Percentiles rank a stretch among this genome's conserved stretches.
Conservation (phyloP, 768 basidiomycete genomes). For the Agrocybe pediades region DNA sequence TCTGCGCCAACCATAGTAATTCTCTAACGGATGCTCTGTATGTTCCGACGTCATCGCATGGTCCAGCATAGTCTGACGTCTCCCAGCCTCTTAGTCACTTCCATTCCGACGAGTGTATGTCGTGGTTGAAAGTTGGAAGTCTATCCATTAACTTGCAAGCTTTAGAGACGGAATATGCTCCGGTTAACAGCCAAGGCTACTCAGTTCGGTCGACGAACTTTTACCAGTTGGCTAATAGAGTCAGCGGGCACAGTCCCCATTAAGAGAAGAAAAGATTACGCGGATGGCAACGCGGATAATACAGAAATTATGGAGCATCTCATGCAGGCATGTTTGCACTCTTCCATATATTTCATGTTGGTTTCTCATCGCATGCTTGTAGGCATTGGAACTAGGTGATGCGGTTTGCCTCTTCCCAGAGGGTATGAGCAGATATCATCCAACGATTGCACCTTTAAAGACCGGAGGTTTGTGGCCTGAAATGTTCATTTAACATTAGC, state of each 20-base stretch:
- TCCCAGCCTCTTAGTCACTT: constrained; percentile 69
- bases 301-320: constrained; percentile 67
- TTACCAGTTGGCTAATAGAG: constrained; percentile 91
- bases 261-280: constrained; percentile 71
- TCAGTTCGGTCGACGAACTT: constrained; percentile 79
- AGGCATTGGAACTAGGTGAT: constrained; percentile 79
- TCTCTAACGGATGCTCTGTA: constrained; percentile 86
- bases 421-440: constrained; percentile 83
- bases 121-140: neutral
- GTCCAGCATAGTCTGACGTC: neutral
- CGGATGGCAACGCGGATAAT: constrained; percentile 62
- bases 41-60: constrained; percentile 22
- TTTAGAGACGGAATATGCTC: constrained; percentile 74
- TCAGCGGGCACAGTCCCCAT: constrained; percentile 87
- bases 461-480: constrained; percentile 66
- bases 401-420: constrained; percentile 86
- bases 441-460: constrained; percentile 84
- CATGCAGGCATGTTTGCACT: constrained; percentile 49
- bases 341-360: constrained; percentile 1
- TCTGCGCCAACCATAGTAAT: constrained; percentile 87
- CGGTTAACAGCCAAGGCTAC: constrained; percentile 88
- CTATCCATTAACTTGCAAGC: constrained; percentile 1
- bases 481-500: neutral
- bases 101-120: constrained; percentile 68
- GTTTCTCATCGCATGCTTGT: neutral